Evolutionary conservation across 768 basidiomycete genomes (phyloP), one percentile per base, ranked within the genome.

Genomic region (Podaxis sp.): DNA sequence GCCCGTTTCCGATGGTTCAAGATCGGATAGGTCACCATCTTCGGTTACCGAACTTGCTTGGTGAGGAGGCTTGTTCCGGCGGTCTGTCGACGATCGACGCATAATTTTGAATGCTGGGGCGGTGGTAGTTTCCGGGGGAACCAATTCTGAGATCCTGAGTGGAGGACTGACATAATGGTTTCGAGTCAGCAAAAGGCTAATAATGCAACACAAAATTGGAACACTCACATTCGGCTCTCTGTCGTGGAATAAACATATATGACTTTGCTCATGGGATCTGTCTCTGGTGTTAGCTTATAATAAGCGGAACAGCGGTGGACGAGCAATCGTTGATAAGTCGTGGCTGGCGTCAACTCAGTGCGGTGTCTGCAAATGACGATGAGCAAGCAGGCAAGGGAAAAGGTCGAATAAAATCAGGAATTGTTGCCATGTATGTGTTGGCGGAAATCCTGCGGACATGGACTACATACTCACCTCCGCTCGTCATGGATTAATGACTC

Each of bases 71-170:
- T 80, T 83, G 57, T 77, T 73, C 55, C 81, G 74, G 44, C 85
- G 82, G 63, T 87, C 85, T n/a, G 73, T 71, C 13, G 68, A 71
- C 21, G 80, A 75, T 66, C 92, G 82, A 47, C 87, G 85, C 91
- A 94, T 94, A 67, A 94, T 94, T 80, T 93, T 89, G 68, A 94
- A 89, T 18, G 91, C 82, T n/a, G 89, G 90, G 35, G 87, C 87
- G 0, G 85, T 70, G 4, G 85, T 73, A 16, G 83, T 78, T 68
- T 92, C 91, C 3, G 84, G 78, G 23, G 92, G 92, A 6, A 93
- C 89, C 23, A 94, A 82, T 52, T 93, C 92, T 61, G 80, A 80
- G 56, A 94, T 78, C 57, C 88, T 80, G 46, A 88, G 83, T 36
- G 75, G 55, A 64, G 92, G 92, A 64, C 92, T 94, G 65, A 11